Evolutionary conservation across 148 eudicot genomes (phyloP).

Genomic region (Simmondsia chinensis): DNA sequence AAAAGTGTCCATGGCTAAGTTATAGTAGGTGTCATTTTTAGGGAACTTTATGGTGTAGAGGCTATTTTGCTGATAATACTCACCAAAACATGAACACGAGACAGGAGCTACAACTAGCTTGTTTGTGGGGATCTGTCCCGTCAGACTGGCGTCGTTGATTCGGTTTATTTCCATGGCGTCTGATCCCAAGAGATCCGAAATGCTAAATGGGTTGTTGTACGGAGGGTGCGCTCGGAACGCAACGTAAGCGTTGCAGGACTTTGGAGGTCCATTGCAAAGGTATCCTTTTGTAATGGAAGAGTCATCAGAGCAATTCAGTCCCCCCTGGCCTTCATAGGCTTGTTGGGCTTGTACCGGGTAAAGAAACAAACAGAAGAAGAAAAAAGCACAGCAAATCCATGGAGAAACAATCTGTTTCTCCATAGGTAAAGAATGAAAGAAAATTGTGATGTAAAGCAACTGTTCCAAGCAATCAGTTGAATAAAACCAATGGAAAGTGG

Average conservation of each 20-base stretch:
- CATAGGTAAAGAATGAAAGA: too few relatives aligned
- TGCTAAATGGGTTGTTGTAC: constrained; percentile 1
- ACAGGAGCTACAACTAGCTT: constrained; percentile 1
- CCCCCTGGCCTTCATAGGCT: not conserved
- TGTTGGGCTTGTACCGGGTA: too few relatives aligned
- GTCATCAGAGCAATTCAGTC: not conserved
- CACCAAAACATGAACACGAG: constrained; percentile 7
- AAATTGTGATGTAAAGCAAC: too few relatives aligned
- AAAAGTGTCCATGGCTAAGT: not conserved
- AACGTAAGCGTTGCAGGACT: not conserved
- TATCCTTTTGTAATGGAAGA: not conserved
- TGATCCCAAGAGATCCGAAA: constrained; percentile 4
- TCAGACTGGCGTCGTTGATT: constrained; percentile 2
- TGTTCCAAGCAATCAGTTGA: too few relatives aligned
- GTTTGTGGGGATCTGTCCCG: not conserved
- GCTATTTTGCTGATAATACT: constrained; percentile 1
- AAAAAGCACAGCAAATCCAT: too few relatives aligned
- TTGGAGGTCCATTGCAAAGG: constrained; percentile 4
- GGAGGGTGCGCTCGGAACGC: constrained; percentile 4
- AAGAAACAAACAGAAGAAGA: too few relatives aligned
- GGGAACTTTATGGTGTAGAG: not conserved
- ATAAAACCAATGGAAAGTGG: too few relatives aligned
- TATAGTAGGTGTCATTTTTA: not conserved
- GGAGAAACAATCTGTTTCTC: too few relatives aligned
- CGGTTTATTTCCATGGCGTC: constrained; percentile 1